Conservation (phyloP, 139 green algal species). For the Nannochloris sp. region DNA sequence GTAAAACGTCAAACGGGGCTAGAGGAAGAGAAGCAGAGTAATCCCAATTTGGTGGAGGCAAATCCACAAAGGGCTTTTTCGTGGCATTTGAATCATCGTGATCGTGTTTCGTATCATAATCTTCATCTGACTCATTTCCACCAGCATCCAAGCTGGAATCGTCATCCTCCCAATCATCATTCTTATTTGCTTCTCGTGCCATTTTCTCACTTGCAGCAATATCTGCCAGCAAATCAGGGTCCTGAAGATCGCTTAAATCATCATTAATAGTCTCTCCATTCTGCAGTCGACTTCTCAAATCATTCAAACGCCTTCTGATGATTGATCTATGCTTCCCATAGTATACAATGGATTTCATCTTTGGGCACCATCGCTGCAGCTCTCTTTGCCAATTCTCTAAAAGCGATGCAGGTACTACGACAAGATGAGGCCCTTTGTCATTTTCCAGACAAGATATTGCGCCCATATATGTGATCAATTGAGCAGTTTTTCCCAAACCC, state of each 20-base stretch:
- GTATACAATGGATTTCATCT: constrained; percentile 54
- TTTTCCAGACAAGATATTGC: constrained; percentile 16
- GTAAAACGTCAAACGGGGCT: constrained; percentile 75
- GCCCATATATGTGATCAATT: constrained; percentile 79
- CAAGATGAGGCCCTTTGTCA: constrained; percentile 47
- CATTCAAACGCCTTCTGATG: constrained; percentile 37
- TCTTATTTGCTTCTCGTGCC: constrained; percentile 17
- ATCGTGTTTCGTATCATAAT: not conserved
- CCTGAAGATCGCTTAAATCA: constrained; percentile 23
- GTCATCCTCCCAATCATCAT: constrained; percentile 22
- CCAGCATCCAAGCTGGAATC: not conserved
- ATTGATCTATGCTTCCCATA: constrained; percentile 59
- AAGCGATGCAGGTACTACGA: constrained; percentile 63
- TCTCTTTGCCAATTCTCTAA: constrained; percentile 90
- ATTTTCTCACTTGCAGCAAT: constrained; percentile 12
- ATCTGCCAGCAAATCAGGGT: constrained; percentile 23
- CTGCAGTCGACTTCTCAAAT: constrained; percentile 10
- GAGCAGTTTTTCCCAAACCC: constrained; percentile 84
- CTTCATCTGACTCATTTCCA: constrained; percentile 10
- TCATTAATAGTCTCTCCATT: constrained; percentile 10
- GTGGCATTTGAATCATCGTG: constrained; percentile 1
- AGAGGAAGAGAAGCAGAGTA: constrained; percentile 3
- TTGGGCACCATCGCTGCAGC: constrained; percentile 60
- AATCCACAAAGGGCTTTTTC: not conserved
- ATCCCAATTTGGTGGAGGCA: constrained; percentile 20